phyloP scores from a whole-genome alignment of 306 rosid genomes.

The Quercus aquifolioides region DNA sequence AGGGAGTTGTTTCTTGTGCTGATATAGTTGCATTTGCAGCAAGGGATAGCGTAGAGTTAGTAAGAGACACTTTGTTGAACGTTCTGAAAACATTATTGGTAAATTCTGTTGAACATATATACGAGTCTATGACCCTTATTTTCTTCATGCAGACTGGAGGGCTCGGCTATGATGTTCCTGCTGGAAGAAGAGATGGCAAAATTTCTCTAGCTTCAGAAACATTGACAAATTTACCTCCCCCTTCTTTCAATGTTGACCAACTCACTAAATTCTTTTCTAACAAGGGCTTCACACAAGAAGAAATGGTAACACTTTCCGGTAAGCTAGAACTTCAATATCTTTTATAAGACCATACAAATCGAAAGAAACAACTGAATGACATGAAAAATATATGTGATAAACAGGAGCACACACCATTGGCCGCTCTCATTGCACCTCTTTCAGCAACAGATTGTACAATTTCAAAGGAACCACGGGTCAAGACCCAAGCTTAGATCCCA shows the following conservation, averaged over 20 bases:
- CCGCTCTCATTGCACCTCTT: conserved; percentile 60
- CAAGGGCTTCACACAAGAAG: conserved; percentile 68
- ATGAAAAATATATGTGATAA: background rate
- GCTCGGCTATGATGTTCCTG: conserved; percentile 64
- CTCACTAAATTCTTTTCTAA: conserved; percentile 54
- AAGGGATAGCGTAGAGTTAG: conserved; percentile 63
- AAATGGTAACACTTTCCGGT: conserved; percentile 85
- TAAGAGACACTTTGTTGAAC: conserved; percentile 25
- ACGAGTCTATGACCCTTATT: background rate
- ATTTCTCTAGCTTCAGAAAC: conserved; percentile 58
- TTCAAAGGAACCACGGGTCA: conserved; percentile 44
- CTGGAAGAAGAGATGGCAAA: conserved; percentile 82
- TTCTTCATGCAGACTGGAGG: conserved; percentile 52
- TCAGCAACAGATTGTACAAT: conserved; percentile 57
- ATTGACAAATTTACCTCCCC: conserved; percentile 54
- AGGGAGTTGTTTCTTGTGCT: conserved; percentile 64
- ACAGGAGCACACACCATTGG: conserved; percentile 79
- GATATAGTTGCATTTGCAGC: conserved; percentile 80
- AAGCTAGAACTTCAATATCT: conserved; percentile 4
- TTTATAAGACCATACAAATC: background rate
- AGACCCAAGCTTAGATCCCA: conserved; percentile 63
- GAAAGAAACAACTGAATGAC: background rate
- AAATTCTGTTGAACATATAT: background rate
- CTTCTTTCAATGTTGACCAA: conserved; percentile 48
- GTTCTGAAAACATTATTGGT: conserved; percentile 1